Evolutionary conservation across 495 filamentous ascomycete species (phyloP), one percentile per base, ranked within the genome.

Genomic region (Sordaria brevicollis): DNA sequence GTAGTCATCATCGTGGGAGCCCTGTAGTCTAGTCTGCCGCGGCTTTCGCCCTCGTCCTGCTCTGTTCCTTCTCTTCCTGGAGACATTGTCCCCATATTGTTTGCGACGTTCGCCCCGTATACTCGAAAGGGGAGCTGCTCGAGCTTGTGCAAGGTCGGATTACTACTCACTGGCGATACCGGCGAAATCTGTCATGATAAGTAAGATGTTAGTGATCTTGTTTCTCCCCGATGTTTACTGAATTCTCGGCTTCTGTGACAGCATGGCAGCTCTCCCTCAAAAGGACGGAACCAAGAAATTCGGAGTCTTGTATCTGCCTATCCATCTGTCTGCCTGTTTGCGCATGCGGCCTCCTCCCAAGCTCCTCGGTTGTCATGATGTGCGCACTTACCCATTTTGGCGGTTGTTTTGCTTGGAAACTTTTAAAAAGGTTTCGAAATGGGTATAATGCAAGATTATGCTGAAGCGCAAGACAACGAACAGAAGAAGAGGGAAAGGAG

Each of bases 121-220:
- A 17, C 25, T 43, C 43, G 41, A 74, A 7, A 57, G 13, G 65
- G 31, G 41, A 41, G 34, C 37, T 35, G 19, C 49, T 70, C 68
- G 62, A 35, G 62, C 67, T 38, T 62, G 65, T 37, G 9, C 62
- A 33, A 19, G 65, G 19, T 49, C 34, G 39, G 66, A 70, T 65
- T 57, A 72, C 17, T n/a, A 77, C 76, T 72, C 75, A 78, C 76
- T 72, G 70, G 76, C 75, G 37, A 78, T 35, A 4, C 66, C 10
- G 33, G 67, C 65, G 43, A 72, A 71, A 67, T 74, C 77, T 80
- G 57, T 21, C 43, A 67, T 67, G 34, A 10, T 17, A 35, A 69
- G 49, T 15, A 31, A 62, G 25, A 62, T 21, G 49, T 62, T 62
- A 62, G 49, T 29, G 15, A 62, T 31, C 13, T 6, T 31, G 25